These are phyloP conservation scores for Aspergillus latus DNA, from an alignment of 2,329 filamentous ascomycete genomes.

Conservation along the genomic window DNA sequence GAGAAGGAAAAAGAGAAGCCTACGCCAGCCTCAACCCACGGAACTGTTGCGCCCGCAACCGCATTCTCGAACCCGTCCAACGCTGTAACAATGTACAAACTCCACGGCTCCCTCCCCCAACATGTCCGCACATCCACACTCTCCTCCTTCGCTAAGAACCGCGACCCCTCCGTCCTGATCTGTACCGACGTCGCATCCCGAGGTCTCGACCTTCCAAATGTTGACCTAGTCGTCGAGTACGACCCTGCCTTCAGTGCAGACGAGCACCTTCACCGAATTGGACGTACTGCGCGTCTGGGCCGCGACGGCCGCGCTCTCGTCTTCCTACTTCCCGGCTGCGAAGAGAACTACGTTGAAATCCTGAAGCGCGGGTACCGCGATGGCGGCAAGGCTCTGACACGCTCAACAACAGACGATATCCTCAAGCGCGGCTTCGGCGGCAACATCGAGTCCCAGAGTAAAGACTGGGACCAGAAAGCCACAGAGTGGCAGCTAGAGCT, in stretches of 20 bases:
- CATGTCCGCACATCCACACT: slow-evolving; percentile 84
- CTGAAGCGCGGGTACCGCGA: slow-evolving; percentile 70
- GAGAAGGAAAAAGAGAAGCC: slow-evolving; percentile 24
- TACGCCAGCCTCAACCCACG: slow-evolving; percentile 34
- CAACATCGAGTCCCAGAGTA: slow-evolving; percentile 40
- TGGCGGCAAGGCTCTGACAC: slow-evolving; percentile 61
- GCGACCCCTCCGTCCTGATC: slow-evolving; percentile 76
- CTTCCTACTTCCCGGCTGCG: slow-evolving; percentile 85
- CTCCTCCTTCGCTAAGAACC: slow-evolving; percentile 71
- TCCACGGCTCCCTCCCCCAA: slow-evolving; percentile 90
- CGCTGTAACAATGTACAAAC: slow-evolving; percentile 74
- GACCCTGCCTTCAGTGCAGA: slow-evolving; percentile 91
- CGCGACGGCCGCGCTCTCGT: slow-evolving; percentile 81
- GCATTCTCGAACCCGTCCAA: slow-evolving; percentile 76
- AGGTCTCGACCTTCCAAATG: slow-evolving; percentile 90
- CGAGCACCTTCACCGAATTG: slow-evolving; percentile 92
- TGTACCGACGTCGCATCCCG: slow-evolving; percentile 95
- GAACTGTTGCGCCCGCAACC: slow-evolving; percentile 59
- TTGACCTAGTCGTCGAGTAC: slow-evolving; percentile 94
- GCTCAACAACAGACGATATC: slow-evolving; percentile 64
- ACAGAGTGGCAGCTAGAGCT: slow-evolving; percentile 67
- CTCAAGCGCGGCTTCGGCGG: slow-evolving; percentile 64
- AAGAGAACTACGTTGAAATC: slow-evolving; percentile 84
- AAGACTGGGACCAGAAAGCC: slow-evolving; percentile 63
- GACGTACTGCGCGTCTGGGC: slow-evolving; percentile 90